Evolutionary conservation across 2,329 filamentous ascomycete genomes (phyloP), one percentile per base, ranked within the genome.

Genomic region (Penicillium glabrum): DNA sequence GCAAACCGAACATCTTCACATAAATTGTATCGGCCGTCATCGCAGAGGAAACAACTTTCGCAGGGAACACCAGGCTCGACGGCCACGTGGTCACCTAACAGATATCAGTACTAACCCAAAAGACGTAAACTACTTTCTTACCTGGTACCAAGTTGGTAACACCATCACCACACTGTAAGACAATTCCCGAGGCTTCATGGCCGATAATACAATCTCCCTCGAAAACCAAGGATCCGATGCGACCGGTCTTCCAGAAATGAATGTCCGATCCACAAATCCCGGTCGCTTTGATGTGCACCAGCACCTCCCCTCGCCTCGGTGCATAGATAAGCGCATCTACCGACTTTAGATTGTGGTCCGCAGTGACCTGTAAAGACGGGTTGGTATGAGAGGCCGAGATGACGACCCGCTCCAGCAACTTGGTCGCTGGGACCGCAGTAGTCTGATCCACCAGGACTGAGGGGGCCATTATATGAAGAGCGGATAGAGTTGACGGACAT

Each of bases 261-360:
- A 89, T 82, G 64, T 89, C 86, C 1, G 86, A 88, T 79, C 86
- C 86, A 72, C 86, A 88, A 37, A 88, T 84, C 44, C 86, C 86
- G 3, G 85, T 87, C 1, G 81, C 80, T 67, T 85, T 86, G 62
- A 88, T 79, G 58, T 88, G 85, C 10, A 88, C 64, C 1, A 87
- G 72, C 1, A 84, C 85, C 61, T 88, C 82, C 16, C 81, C 82
- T 7, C 73, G 71, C 7, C 75, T 74, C 3, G 85, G 85, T 27
- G 77, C 78, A 61, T 80, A 78, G 2, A 87, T 79, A 7, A 85
- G 84, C 1, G 82, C 83, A 45, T 87, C 80, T 27, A 82, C 77
- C 13, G 79, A 68, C 66, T 86, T 86, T 53, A 88, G 67, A 5
- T 77, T 75, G 65, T 87, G 85, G 64, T 87, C 83, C 46, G 80